Percentiles rank a stretch among this genome's conserved stretches.
phyloP scores from a whole-genome alignment of 306 rosid species.

The Begonia peltatifolia region DNA sequence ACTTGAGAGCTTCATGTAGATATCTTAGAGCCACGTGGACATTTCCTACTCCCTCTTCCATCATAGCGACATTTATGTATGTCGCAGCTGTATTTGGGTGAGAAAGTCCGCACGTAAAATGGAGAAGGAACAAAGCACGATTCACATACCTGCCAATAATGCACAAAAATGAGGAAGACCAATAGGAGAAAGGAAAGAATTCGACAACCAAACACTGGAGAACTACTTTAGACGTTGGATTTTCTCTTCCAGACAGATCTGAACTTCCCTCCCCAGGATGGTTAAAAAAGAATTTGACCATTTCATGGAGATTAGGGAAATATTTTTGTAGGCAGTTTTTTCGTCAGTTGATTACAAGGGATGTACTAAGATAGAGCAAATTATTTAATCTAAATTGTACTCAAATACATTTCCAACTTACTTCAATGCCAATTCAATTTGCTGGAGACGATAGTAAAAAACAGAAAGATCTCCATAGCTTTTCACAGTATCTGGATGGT shows the following conservation, averaged over 20 bases:
- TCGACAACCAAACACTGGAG: too few relatives aligned
- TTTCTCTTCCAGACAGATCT: too few relatives aligned
- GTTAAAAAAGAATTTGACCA: too few relatives aligned
- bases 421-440: slow-evolving; percentile 90
- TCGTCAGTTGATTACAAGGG: too few relatives aligned
- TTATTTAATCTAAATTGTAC: too few relatives aligned
- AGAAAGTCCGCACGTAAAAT: slow-evolving; percentile 84
- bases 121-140: slow-evolving; percentile 90
- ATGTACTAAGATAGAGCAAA: too few relatives aligned
- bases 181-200: not conserved
- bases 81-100: slow-evolving; percentile 99
- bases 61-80: slow-evolving; percentile 93
- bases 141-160: slow-evolving; percentile 60
- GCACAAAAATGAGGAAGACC: slow-evolving; percentile 12
- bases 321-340: too few relatives aligned
- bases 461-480: slow-evolving; percentile 98
- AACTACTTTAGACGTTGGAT: too few relatives aligned
- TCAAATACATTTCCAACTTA: slow-evolving; percentile 20
- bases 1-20: slow-evolving; percentile 94
- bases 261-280: too few relatives aligned
- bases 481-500: slow-evolving; percentile 98
- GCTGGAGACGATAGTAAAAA: slow-evolving; percentile 90
- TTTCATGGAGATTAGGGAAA: too few relatives aligned
- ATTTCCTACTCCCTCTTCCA: slow-evolving; percentile 99
- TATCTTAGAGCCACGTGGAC: slow-evolving; percentile 93